phyloP scores from a whole-genome alignment of 306 rosid species.

The Neltuma alba region DNA sequence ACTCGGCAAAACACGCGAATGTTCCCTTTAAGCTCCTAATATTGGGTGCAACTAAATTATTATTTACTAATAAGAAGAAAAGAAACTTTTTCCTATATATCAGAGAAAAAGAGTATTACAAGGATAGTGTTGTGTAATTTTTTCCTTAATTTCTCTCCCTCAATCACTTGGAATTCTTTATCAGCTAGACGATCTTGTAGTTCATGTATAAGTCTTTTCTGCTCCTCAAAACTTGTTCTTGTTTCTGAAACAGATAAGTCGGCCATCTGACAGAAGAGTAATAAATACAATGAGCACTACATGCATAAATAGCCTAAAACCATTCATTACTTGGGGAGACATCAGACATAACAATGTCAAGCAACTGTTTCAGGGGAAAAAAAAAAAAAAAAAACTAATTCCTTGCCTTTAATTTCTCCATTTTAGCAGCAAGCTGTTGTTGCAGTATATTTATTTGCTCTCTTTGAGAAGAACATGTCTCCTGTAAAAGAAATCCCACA shows the following conservation, averaged over 20 bases:
- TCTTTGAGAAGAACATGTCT: conserved; percentile 74
- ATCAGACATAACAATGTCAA: neutral
- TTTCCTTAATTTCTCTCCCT: conserved; percentile 85
- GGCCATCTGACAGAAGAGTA: conserved; percentile 50
- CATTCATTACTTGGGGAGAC: neutral
- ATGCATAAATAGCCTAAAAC: conserved; percentile 7
- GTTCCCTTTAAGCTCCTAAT: conserved; percentile 91
- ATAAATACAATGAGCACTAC: neutral
- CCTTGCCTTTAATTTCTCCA: conserved; percentile 71
- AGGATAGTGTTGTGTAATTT: conserved; percentile 85
- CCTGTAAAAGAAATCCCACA: conserved; percentile 47
- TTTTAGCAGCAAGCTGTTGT: conserved; percentile 60
- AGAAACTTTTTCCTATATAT: neutral
- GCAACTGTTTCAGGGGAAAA: conserved; percentile 14
- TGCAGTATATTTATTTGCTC: conserved; percentile 58
- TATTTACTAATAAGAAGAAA: neutral
- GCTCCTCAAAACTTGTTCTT: conserved; percentile 62
- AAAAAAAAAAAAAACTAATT: conserved; percentile 8
- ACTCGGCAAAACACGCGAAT: conserved; percentile 96
- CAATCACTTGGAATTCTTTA: conserved; percentile 64
- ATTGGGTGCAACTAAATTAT: conserved; percentile 9
- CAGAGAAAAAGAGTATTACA: conserved; percentile 46
- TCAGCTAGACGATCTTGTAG: conserved; percentile 68
- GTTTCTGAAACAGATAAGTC: conserved; percentile 69
- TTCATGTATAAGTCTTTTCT: conserved; percentile 53